Evolutionary conservation across 1,284 basidiomycete genomes (phyloP).

Genomic region (Leccinum solheimii): DNA sequence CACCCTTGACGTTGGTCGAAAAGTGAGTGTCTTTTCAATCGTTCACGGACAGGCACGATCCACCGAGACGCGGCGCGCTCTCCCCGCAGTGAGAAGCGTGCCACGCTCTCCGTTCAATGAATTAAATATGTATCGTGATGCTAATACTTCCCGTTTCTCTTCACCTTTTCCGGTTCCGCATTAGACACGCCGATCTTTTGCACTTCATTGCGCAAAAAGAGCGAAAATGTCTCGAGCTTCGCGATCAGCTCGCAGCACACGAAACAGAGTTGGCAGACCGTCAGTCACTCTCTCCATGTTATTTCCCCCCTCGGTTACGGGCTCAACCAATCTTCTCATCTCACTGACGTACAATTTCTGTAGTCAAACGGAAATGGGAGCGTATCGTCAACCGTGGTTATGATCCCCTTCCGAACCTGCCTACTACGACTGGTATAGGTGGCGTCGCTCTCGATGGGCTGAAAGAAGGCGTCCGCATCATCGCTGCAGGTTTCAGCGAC

Average conservation of each 20-base stretch:
- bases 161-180: neutral
- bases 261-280: constrained; percentile 68
- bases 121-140: neutral
- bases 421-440: constrained; percentile 15
- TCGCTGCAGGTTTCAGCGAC: constrained; percentile 43
- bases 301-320: neutral
- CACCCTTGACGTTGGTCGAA: constrained; percentile 32
- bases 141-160: neutral
- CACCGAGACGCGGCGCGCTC: neutral
- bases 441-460: constrained; percentile 55
- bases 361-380: constrained; percentile 80
- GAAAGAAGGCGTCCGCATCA: constrained; percentile 61
- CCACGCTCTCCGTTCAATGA: neutral
- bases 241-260: constrained; percentile 65
- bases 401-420: constrained; percentile 8
- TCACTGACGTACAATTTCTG: neutral
- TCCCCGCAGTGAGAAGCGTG: neutral
- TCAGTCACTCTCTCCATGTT: constrained; percentile 29
- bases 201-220: constrained; percentile 83
- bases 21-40: constrained; percentile 21
- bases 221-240: constrained; percentile 74
- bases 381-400: constrained; percentile 67
- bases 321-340: neutral
- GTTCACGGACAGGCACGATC: neutral
- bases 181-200: constrained; percentile 72